Percentiles rank a stretch among this genome's conserved stretches.
Evolutionary conservation across 345 rosid species (phyloP).

Genomic region (Bretschneidera sinensis): DNA sequence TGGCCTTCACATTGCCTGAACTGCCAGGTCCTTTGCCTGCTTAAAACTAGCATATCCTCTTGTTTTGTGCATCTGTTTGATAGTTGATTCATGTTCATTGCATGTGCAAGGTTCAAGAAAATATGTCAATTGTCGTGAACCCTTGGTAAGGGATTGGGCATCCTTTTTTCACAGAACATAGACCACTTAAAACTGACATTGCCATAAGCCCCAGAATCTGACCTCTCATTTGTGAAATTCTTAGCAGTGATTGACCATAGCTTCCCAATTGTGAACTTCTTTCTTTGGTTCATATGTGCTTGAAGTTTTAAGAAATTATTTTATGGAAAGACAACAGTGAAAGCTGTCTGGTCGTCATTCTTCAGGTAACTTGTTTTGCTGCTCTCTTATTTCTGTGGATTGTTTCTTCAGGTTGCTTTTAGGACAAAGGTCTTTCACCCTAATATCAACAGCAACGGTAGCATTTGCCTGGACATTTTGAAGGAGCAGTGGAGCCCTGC

Average conservation of each 20-base stretch:
- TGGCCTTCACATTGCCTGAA: no score
- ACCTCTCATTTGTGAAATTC: no score
- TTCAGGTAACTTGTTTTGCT: neutral
- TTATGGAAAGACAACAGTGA: neutral
- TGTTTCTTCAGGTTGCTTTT: conserved; percentile 36
- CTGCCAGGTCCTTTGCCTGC: no score
- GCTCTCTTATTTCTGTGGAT: neutral
- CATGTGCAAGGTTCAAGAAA: no score
- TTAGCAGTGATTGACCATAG: no score
- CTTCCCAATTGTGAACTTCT: no score
- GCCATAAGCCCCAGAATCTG: no score
- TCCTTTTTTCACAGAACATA: neutral
- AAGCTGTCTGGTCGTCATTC: neutral
- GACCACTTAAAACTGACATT: no score
- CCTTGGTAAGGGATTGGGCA: neutral
- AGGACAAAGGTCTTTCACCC: conserved; percentile 52
- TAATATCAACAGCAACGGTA: conserved; percentile 56
- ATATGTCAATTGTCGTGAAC: no score
- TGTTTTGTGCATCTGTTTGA: no score
- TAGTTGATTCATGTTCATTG: no score
- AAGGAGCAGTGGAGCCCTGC: conserved; percentile 69
- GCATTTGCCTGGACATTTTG: conserved; percentile 55
- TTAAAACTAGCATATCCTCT: no score
- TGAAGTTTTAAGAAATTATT: neutral
- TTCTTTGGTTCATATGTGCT: neutral